These are phyloP conservation scores for Aphanomyces cochlioides DNA, from an alignment of 352 stramenopile genomes.

Conservation along the genomic window DNA sequence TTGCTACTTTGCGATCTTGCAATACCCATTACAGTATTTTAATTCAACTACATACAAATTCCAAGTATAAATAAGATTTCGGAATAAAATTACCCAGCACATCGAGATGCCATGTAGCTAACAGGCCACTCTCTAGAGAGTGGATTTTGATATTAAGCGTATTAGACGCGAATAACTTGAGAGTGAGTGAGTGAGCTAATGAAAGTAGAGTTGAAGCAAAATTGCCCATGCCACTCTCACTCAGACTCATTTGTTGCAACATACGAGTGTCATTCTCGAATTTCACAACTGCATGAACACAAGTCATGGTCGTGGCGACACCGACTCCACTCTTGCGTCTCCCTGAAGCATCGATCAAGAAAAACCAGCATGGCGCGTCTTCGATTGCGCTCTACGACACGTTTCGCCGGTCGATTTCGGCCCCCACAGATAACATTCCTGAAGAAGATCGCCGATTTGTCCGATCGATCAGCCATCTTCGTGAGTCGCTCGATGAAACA, in stretches of 20 bases:
- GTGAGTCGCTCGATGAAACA: slow-evolving; percentile 17
- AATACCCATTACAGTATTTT: no score
- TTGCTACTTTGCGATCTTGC: no score
- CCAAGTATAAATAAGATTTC: no score
- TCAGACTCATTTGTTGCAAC: neutral
- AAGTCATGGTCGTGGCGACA: neutral
- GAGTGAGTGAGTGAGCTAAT: neutral
- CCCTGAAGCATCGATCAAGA: neutral
- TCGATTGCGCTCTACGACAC: neutral
- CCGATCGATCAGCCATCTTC: neutral
- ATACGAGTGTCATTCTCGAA: neutral
- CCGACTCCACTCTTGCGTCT: neutral
- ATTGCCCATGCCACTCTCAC: neutral
- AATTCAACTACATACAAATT: no score
- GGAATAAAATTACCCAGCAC: no score
- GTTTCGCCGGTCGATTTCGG: slow-evolving; percentile 8
- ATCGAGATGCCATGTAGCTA: no score
- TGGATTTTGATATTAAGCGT: no score
- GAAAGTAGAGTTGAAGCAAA: neutral
- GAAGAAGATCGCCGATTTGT: slow-evolving; percentile 4
- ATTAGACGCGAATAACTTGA: no score
- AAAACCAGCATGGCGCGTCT: neutral
- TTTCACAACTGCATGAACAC: slow-evolving; percentile 2
- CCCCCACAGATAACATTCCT: neutral
- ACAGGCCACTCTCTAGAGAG: no score